Evolutionary conservation across 2,329 filamentous ascomycete species (phyloP).

Genomic region (Hypoxylon sp.): DNA sequence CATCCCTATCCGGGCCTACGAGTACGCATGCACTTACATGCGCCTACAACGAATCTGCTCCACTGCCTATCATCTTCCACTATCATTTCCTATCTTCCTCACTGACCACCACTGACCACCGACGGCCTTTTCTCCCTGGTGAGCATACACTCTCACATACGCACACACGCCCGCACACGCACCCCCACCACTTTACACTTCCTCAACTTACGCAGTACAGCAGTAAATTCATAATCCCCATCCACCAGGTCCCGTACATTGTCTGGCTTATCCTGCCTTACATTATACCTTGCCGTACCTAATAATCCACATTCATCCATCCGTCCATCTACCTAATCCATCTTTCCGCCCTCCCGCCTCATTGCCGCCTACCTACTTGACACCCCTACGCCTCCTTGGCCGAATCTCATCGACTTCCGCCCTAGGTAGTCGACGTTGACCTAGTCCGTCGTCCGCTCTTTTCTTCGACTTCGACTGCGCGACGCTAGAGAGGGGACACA

Average conservation of each 20-base stretch:
- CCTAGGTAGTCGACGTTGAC: slow-evolving; percentile 29
- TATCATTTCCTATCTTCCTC: slow-evolving; percentile 10
- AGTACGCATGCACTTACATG: slow-evolving; percentile 34
- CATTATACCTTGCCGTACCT: slow-evolving; percentile 26
- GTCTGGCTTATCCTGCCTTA: slow-evolving; percentile 3
- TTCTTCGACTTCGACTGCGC: slow-evolving; percentile 30
- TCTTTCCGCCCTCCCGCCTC: slow-evolving; percentile 16
- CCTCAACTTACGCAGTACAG: slow-evolving; percentile 28
- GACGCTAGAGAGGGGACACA: slow-evolving; percentile 28
- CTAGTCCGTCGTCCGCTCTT: slow-evolving; percentile 33
- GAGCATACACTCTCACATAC: slow-evolving; percentile 9
- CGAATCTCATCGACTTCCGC: slow-evolving; percentile 3
- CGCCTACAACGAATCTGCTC: slow-evolving; percentile 24
- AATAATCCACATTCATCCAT: slow-evolving; percentile 35
- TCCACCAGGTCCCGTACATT: slow-evolving; percentile 16
- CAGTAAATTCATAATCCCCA: slow-evolving; percentile 33
- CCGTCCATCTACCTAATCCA: slow-evolving; percentile 13
- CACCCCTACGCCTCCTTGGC: neutral
- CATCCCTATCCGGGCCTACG: slow-evolving; percentile 29
- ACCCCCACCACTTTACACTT: slow-evolving; percentile 27
- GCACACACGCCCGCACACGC: slow-evolving; percentile 7
- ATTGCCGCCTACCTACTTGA: slow-evolving; percentile 8
- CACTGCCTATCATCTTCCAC: slow-evolving; percentile 26
- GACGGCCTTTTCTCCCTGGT: slow-evolving; percentile 24
- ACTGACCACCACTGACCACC: neutral